Base-by-base conservation (phyloP, 1,139 yeast species). In the Geotrichum klebahnii region DNA sequence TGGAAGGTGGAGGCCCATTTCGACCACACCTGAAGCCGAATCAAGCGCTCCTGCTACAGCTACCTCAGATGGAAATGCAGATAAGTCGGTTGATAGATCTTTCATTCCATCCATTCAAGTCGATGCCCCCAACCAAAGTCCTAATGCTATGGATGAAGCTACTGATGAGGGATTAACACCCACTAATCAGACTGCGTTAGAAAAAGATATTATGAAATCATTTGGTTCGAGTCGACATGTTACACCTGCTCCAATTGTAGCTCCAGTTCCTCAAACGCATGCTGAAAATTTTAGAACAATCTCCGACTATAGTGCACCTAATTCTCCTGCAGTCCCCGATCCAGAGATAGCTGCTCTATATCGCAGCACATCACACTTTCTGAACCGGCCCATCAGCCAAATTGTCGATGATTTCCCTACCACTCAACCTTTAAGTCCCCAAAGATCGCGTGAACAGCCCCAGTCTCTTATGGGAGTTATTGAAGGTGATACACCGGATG, bases 271-370 rank as follows among this genome's bases (percentile, higher is more conserved):
- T 31, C 36, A 26, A 10, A 10, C 31, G 8, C 17, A 19, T n/a
- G 9, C 5, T 4, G 43, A 29, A 17, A 19, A n/a, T 3, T 12
- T 23, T 8, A 23, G 10, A 10, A 3, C 10, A 23, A 14, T n/a
- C 6, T 20, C 32, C 8, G 37, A 45, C 20, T 44, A 34, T 32
- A 31, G 36, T 4, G 19, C 28, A n/a, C 49, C 50, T n/a, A 31
- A 32, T 3, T 42, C 43, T 14, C 54, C 54, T 24, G 48, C 43
- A 8, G 45, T 38, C 9, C 55, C 51, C 3, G 55, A 52, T 39
- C 57, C 60, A 0, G 70, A 64, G 32, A 56, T 68, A 23, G 62
- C 66, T n/a, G 70, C 59, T 36, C 56, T 68, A 38, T 67, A 67
- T 50, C 59, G 59, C 26, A 62, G 63, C 46, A 57, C 69, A 3